These are phyloP conservation scores for Aspergillus udagawae DNA, from an alignment of 2,329 filamentous ascomycete genomes.

Conservation along the genomic window DNA sequence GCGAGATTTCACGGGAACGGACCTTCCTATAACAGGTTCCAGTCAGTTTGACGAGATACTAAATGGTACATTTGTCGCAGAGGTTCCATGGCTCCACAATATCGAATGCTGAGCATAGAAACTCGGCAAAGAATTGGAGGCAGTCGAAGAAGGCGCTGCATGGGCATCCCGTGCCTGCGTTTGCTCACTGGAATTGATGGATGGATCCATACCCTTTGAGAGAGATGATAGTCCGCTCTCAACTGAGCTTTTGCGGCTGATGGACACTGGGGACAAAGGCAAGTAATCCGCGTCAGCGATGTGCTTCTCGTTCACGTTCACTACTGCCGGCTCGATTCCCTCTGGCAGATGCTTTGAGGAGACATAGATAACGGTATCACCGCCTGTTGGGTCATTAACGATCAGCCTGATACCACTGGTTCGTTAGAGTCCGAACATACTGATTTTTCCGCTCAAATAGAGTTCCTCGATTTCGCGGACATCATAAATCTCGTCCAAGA, in stretches of 20 bases:
- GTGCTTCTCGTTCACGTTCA: not conserved
- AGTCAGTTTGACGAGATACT: not conserved
- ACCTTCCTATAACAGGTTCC: not conserved
- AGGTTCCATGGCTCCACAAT: not conserved
- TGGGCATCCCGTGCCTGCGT: not conserved
- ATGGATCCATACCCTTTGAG: not conserved
- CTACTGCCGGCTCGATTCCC: not conserved
- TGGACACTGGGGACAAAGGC: not conserved
- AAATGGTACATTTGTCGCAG: not conserved
- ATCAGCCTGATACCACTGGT: not conserved
- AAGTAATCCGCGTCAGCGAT: not conserved
- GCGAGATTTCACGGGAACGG: not conserved
- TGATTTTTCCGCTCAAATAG: slow-evolving; percentile 33
- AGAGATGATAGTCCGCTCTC: not conserved
- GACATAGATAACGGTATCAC: not conserved
- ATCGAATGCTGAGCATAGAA: not conserved
- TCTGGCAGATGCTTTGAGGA: not conserved
- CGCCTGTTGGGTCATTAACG: not conserved
- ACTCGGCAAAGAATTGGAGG: not conserved
- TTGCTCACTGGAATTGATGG: not conserved
- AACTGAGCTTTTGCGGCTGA: not conserved
- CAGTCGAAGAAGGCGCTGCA: not conserved
- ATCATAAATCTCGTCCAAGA: slow-evolving; percentile 40
- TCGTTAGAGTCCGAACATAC: slow-evolving; percentile 18
- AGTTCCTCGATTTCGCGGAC: slow-evolving; percentile 38